Evolutionary conservation across 441 rosid genomes (phyloP).

Genomic region (Populus tomentosa): DNA sequence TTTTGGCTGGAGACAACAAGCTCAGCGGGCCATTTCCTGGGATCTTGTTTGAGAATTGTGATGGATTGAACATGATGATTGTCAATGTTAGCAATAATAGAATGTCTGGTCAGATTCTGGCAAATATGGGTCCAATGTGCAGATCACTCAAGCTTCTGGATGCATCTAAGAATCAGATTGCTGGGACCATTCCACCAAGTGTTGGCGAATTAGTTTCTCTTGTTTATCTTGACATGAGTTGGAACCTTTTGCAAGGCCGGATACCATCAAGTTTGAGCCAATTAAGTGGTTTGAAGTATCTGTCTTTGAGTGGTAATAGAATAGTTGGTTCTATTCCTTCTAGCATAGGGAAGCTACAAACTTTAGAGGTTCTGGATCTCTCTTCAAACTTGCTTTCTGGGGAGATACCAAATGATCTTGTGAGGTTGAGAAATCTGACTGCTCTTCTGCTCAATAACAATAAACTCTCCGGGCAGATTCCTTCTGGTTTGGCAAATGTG

Average conservation of each 20-base stretch:
- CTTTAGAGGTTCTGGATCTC: conserved; percentile 46
- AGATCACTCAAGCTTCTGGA: conserved; percentile 43
- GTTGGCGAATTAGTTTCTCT: conserved; percentile 38
- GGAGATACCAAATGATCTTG: conserved; percentile 43
- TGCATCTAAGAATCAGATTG: conserved; percentile 48
- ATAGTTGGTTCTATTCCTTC: conserved; percentile 44
- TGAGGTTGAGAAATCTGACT: conserved; percentile 40
- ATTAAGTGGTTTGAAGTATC: conserved; percentile 33
- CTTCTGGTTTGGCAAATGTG: conserved; percentile 43
- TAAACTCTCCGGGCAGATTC: conserved; percentile 52
- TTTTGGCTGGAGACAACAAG: conserved; percentile 49
- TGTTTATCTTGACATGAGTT: conserved; percentile 45
- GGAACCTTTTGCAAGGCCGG: conserved; percentile 46
- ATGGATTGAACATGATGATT: conserved; percentile 32
- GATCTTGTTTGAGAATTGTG: conserved; percentile 40
- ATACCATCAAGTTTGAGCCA: conserved; percentile 38
- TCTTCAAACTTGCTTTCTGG: conserved; percentile 54
- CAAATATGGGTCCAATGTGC: conserved; percentile 37
- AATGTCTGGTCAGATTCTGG: conserved; percentile 44
- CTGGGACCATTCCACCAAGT: conserved; percentile 37
- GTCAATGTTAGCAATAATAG: conserved; percentile 52
- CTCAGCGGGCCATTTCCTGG: conserved; percentile 51
- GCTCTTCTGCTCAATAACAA: conserved; percentile 55
- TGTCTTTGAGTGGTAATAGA: conserved; percentile 53
- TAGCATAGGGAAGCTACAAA: conserved; percentile 34